Evolutionary conservation across 371 early-diverging fungal species (phyloP), one percentile per base, ranked within the genome.

Genomic region (Syncephalastrum monosporum): DNA sequence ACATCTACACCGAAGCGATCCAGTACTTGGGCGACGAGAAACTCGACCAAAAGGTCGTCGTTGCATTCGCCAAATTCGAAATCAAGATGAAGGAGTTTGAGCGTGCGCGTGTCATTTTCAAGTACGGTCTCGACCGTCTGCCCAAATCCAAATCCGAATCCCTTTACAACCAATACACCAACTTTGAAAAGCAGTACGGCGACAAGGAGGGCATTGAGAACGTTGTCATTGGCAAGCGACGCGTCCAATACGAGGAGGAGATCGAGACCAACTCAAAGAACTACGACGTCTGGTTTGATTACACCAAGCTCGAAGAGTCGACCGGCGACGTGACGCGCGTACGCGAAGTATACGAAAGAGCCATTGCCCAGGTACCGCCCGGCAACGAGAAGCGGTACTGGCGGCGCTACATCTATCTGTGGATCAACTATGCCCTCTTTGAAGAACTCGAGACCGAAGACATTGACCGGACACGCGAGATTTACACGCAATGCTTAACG

Each of bases 261-360:
- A 69, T 97, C 25, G 81, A 81, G 53, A 67, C 67, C 4, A 93
- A 91, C 56, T 85, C 94, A 12, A 83, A 87, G 41, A 94, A 97
- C 67, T 97, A 97, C 65, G 97, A 97, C 56, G 78, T 86, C 14
- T 98, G 99, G 99, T 91, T 98, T 54, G 97, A 97, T 67, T 95
- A 94, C 68, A 84, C 86, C 7, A 82, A 89, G 51, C 74, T 97
- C 7, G 98, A 97, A 62, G 97, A 96, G 65, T 75, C 83, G 0
- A 75, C 86, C 0, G 92, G 91, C 7, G 88, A 92, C 45, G 64
- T 77, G 5, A 86, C 81, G 1, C 85, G 88, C 33, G 85, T 91
- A 13, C 82, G 97, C n/a, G 95, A 97, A 48, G 85, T 96, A 1
- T 99, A 96, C 60, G 96, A 97, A 77, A 87, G 96, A 2, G 96